Base-by-base conservation (phyloP, 306 rosid genomes). In the Fragaria ananassa region DNA sequence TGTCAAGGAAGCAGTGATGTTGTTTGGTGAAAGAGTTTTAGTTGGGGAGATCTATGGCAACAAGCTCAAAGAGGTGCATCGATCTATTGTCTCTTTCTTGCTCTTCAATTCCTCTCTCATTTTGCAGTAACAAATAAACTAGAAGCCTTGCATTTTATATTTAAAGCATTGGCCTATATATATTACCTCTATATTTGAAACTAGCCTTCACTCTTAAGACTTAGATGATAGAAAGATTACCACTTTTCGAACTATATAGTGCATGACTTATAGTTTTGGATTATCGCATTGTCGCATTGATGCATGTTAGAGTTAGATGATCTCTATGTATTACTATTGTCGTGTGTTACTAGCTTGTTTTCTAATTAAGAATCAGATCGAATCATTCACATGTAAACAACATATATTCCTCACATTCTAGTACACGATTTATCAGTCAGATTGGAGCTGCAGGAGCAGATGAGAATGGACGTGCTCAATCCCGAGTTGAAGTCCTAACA, bases 1-100 rank as follows among this genome's bases (percentile, higher is more conserved):
- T 0, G 98, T 94, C 31, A 94, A 83, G 78, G 98, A 94, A 84
- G 97, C 98, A 0, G 96, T 94, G 10, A 41, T 78, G 84, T 76
- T 94, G 90, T 94, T 94, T 14, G 98, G 97, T 18, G 97, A 94
- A 57, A 86, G 83, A 84, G 94, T 90, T n/a, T 61, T 91, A 2
- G 98, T 81, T 8, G 91, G 95, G 9, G 97, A 92, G 77, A 91
- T 94, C 75, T 91, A 94, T 77, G 93, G 89, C 50, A 83, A 81
- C 77, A 85, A 87, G 88, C 88, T 91, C 88, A 90, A 89, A 79
- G 87, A 89, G 91, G 96, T 88, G 5, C n/a, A 12, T 29, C 10
- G 31, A 29, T 29, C 31, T 12, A 27, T 2, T 17, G 5, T 53
- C 70, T 45, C 44, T 25, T n/a, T 75, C 8, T 78, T 47, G 14